phyloP scores from a whole-genome alignment of 495 filamentous ascomycete genomes.

The Lasiosphaeria miniovina region DNA sequence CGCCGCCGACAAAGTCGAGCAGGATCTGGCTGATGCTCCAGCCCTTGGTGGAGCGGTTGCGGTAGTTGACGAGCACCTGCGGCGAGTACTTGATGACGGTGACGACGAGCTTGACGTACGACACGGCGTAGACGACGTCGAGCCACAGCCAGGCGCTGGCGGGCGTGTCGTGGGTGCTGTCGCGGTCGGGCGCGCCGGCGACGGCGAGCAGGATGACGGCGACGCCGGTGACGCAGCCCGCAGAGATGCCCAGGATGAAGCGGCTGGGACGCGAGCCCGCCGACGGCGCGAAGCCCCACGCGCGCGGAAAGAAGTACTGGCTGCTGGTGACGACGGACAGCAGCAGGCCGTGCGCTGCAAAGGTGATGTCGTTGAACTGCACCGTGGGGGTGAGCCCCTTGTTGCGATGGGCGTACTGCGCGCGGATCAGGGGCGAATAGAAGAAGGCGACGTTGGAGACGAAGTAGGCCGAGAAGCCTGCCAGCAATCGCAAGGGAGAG shows the following conservation, averaged over 20 bases:
- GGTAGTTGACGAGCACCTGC: slow-evolving; percentile 78
- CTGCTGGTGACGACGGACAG: slow-evolving; percentile 63
- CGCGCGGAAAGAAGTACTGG: slow-evolving; percentile 65
- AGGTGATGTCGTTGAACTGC: slow-evolving; percentile 83
- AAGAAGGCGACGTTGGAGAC: slow-evolving; percentile 70
- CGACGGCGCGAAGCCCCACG: slow-evolving; percentile 74
- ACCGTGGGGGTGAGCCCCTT: slow-evolving; percentile 73
- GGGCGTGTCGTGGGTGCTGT: slow-evolving; percentile 23
- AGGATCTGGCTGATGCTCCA: slow-evolving; percentile 86
- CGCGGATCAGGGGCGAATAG: slow-evolving; percentile 70
- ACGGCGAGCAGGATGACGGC: slow-evolving; percentile 55
- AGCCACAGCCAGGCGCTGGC: slow-evolving; percentile 42
- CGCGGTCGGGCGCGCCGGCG: slow-evolving; percentile 51
- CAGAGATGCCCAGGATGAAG: slow-evolving; percentile 62
- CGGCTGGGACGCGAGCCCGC: slow-evolving; percentile 54
- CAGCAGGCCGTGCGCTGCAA: slow-evolving; percentile 72
- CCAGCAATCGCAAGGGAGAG: slow-evolving; percentile 18
- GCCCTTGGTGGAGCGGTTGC: slow-evolving; percentile 75
- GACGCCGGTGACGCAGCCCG: slow-evolving; percentile 61
- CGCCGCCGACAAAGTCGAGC: slow-evolving; percentile 76
- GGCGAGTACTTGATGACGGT: slow-evolving; percentile 91
- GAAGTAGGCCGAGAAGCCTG: slow-evolving; percentile 75
- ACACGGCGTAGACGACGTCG: slow-evolving; percentile 66
- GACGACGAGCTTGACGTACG: slow-evolving; percentile 84
- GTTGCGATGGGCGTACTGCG: slow-evolving; percentile 83